Conservation (phyloP, 83 land plant genomes). For the Picea mariana region DNA sequence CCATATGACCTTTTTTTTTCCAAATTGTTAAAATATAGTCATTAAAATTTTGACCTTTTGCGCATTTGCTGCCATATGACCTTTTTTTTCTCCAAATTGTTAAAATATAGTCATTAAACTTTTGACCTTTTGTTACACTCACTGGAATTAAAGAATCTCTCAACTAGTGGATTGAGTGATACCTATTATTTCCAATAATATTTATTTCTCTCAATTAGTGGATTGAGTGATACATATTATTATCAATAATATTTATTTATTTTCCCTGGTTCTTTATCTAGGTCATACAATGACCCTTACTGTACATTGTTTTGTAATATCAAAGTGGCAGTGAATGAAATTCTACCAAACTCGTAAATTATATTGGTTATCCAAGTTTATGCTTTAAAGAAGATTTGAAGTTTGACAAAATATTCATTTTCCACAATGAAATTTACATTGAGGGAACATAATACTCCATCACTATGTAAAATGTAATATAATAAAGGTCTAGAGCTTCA, state of each 20-base stretch:
- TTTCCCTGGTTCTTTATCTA: background rate
- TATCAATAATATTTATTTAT: background rate
- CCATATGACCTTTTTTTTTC: background rate
- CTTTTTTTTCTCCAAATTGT: background rate
- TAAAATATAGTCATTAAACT: background rate
- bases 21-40: background rate
- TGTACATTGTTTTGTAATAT: slow-evolving; percentile 16
- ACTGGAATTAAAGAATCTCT: background rate
- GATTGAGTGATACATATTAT: background rate
- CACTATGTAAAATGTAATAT: no score
- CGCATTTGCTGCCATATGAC: background rate
- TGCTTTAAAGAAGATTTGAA: background rate
- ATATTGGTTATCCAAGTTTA: slow-evolving; percentile 2
- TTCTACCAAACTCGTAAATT: slow-evolving; percentile 7
- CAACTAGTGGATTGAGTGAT: no score
- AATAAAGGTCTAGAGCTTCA: no score
- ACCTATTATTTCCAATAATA: no score
- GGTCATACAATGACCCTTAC: background rate
- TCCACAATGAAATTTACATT: no score
- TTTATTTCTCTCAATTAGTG: background rate
- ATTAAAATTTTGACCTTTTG: background rate
- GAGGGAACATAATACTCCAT: no score
- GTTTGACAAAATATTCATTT: background rate
- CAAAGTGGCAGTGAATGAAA: background rate
- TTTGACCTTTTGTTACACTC: background rate